Evolutionary conservation across 2,329 filamentous ascomycete genomes (phyloP).

Genomic region (Akanthomyces uredinophilus): DNA sequence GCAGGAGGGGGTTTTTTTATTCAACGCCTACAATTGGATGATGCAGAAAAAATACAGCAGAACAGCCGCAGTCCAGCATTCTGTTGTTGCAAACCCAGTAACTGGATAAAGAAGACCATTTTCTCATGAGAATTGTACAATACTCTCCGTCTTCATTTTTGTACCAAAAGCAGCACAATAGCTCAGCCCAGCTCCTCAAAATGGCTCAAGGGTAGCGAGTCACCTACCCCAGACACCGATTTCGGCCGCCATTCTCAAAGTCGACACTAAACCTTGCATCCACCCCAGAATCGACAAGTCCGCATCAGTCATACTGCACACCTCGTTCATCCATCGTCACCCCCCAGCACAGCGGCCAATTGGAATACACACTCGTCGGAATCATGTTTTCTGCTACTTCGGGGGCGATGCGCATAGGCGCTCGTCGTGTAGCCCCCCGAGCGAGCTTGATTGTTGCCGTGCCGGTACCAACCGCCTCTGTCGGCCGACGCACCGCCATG

Average conservation of each 20-base stretch:
- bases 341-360: neutral
- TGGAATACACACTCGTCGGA: neutral
- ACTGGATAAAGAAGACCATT: too few relatives aligned
- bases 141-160: too few relatives aligned
- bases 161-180: too few relatives aligned
- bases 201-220: neutral
- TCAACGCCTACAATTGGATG: too few relatives aligned
- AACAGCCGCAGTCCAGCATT: too few relatives aligned
- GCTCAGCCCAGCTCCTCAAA: neutral
- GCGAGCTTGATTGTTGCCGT: neutral
- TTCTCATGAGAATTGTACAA: too few relatives aligned
- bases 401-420: constrained; percentile 6
- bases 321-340: neutral
- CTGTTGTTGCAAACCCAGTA: too few relatives aligned
- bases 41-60: too few relatives aligned
- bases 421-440: constrained; percentile 3
- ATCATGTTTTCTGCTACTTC: constrained; percentile 12
- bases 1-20: too few relatives aligned
- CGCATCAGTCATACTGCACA: neutral
- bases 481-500: neutral
- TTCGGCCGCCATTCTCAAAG: neutral
- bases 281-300: neutral
- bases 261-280: neutral
- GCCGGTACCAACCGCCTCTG: neutral
- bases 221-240: constrained; percentile 3